These are phyloP conservation scores for Wickerhamiella azymoides DNA, from an alignment of 805 yeast genomes.

Conservation along the genomic window DNA sequence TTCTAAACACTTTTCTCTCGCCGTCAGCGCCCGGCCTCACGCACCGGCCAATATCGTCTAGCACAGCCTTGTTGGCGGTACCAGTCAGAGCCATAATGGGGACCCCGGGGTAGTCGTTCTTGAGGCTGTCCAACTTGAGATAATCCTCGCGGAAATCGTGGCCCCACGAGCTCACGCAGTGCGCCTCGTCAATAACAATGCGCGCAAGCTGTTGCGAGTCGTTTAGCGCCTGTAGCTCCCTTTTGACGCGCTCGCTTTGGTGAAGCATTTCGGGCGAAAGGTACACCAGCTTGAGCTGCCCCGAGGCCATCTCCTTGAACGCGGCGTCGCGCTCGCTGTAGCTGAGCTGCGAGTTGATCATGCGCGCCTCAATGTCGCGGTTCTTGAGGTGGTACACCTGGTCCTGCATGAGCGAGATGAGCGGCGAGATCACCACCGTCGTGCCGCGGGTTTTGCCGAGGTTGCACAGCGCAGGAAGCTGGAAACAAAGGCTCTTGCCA, in stretches of 20 bases:
- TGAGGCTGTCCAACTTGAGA: slow-evolving; percentile 62
- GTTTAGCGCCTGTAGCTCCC: slow-evolving; percentile 45
- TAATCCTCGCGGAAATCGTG: slow-evolving; percentile 97
- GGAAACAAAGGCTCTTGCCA: slow-evolving; percentile 92
- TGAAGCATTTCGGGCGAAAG: slow-evolving; percentile 91
- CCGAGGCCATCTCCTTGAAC: slow-evolving; percentile 47
- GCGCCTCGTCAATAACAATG: slow-evolving; percentile 92
- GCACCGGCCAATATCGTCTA: slow-evolving; percentile 73
- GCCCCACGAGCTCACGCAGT: slow-evolving; percentile 97
- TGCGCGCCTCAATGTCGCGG: slow-evolving; percentile 64
- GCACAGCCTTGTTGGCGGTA: slow-evolving; percentile 84
- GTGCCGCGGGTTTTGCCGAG: slow-evolving; percentile 70
- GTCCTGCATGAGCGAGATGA: slow-evolving; percentile 94
- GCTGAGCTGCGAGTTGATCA: slow-evolving; percentile 69
- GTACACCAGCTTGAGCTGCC: slow-evolving; percentile 62
- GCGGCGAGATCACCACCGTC: slow-evolving; percentile 84
- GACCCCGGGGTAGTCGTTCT: slow-evolving; percentile 55
- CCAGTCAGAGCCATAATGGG: slow-evolving; percentile 97
- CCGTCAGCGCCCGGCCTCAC: slow-evolving; percentile 33
- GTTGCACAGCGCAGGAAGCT: slow-evolving; percentile 74
- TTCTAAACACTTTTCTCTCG: slow-evolving; percentile 48
- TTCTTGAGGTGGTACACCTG: slow-evolving; percentile 71
- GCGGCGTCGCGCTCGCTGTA: slow-evolving; percentile 49
- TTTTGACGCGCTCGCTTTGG: slow-evolving; percentile 53
- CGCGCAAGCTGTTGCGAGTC: slow-evolving; percentile 52